Conservation (phyloP, 2,329 filamentous ascomycete species). For the Trichoderma endophyticum region DNA sequence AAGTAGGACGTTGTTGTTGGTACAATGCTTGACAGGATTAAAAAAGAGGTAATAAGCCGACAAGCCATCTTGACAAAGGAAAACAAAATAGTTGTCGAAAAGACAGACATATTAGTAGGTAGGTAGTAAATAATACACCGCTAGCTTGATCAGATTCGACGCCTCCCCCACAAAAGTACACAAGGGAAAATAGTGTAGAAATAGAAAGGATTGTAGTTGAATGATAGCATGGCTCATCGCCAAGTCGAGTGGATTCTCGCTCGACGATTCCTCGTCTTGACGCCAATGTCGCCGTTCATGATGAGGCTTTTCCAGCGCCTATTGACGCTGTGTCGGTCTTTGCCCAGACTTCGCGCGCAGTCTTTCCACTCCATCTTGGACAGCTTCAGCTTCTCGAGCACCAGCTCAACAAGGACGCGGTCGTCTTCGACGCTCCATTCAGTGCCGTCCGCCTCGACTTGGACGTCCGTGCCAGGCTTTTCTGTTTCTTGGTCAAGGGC, state of each 20-base stretch:
- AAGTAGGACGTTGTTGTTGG: not conserved
- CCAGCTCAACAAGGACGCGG: constrained; percentile 62
- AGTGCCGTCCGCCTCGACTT: constrained; percentile 44
- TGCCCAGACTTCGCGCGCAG: constrained; percentile 61
- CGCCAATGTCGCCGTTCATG: constrained; percentile 55
- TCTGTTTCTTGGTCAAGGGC: constrained; percentile 27
- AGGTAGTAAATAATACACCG: constrained; percentile 6
- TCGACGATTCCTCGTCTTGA: constrained; percentile 47
- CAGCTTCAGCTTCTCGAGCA: constrained; percentile 63
- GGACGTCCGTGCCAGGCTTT: constrained; percentile 37
- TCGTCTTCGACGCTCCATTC: constrained; percentile 63
- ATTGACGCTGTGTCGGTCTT: constrained; percentile 55
- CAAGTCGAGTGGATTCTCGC: constrained; percentile 54
- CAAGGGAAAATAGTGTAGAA: constrained; percentile 10
- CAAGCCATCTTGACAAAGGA: not conserved
- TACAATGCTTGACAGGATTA: not conserved
- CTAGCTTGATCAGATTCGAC: not conserved
- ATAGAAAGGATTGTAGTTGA: not conserved
- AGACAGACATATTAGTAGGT: constrained; percentile 4
- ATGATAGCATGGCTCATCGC: constrained; percentile 36
- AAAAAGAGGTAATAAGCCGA: not conserved
- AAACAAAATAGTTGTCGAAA: not conserved
- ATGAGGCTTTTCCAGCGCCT: constrained; percentile 63
- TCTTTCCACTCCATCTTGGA: constrained; percentile 65
- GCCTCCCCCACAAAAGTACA: not conserved